These are phyloP conservation scores for Zymoseptoria ardabiliae DNA, from an alignment of 2,329 filamentous ascomycete genomes.

Conservation along the genomic window DNA sequence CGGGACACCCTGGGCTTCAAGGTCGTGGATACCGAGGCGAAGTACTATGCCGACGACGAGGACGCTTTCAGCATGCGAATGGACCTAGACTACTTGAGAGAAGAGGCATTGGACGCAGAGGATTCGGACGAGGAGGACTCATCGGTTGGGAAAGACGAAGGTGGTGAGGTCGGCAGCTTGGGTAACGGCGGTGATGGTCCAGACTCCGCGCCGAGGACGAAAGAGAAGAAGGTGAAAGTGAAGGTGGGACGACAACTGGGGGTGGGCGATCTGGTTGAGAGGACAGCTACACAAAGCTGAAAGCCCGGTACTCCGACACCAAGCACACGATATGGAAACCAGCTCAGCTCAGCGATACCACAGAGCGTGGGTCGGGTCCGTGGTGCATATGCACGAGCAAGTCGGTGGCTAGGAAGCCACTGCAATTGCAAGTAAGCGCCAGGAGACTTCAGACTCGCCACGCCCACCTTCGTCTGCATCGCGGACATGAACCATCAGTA, in stretches of 20 bases:
- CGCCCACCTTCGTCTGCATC: not conserved
- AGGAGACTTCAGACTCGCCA: no score
- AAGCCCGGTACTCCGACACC: not conserved
- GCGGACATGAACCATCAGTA: not conserved
- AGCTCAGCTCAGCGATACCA: not conserved
- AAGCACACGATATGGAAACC: not conserved
- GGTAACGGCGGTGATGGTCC: slow-evolving; percentile 35
- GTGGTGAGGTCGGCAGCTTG: slow-evolving; percentile 31
- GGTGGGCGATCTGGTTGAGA: slow-evolving; percentile 66
- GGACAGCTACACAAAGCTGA: slow-evolving; percentile 8
- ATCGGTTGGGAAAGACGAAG: slow-evolving; percentile 38
- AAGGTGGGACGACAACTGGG: slow-evolving; percentile 75
- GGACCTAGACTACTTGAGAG: slow-evolving; percentile 57
- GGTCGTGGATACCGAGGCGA: slow-evolving; percentile 75
- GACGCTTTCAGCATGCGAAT: slow-evolving; percentile 93
- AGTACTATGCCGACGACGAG: slow-evolving; percentile 97
- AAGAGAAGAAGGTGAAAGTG: slow-evolving; percentile 66
- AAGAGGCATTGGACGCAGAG: slow-evolving; percentile 44
- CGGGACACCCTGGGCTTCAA: slow-evolving; percentile 84
- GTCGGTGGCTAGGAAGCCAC: not conserved
- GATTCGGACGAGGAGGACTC: slow-evolving; percentile 35
- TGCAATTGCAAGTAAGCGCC: not conserved
- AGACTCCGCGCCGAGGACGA: slow-evolving; percentile 34
- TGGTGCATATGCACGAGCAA: not conserved
- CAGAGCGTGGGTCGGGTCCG: not conserved